A percentile compares a stretch with the other conserved stretches of the same genome.
Evolutionary conservation across 2,329 filamentous ascomycete genomes (phyloP).

Genomic region (Sclerotinia subarctica): DNA sequence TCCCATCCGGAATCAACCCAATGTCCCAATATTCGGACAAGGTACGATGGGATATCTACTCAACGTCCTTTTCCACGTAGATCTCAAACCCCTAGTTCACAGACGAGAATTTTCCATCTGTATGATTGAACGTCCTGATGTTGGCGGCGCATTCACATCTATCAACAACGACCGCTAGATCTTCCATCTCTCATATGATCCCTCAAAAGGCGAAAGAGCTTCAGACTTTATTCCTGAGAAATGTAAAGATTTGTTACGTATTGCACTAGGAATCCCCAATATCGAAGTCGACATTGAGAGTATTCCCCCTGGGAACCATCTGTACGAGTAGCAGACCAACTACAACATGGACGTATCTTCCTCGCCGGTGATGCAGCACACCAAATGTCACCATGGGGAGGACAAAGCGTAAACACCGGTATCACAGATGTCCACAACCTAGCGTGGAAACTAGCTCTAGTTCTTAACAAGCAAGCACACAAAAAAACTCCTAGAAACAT

Average conservation of each 20-base stretch:
- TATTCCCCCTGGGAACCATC: constrained; percentile 39
- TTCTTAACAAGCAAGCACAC: constrained; percentile 32
- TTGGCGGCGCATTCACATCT: constrained; percentile 27
- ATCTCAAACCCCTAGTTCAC: constrained; percentile 35
- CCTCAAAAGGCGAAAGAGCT: constrained; percentile 27
- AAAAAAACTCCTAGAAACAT: constrained; percentile 40
- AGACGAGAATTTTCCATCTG: constrained; percentile 39
- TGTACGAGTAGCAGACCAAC: constrained; percentile 35
- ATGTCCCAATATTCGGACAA: constrained; percentile 34
- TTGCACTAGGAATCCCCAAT: constrained; percentile 37
- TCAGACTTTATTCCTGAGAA: constrained; percentile 28
- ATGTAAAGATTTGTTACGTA: constrained; percentile 31
- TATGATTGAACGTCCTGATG: constrained; percentile 32
- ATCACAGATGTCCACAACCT: constrained; percentile 44
- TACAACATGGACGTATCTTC: constrained; percentile 38
- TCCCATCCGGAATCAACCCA: constrained; percentile 34
- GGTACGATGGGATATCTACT: constrained; percentile 39
- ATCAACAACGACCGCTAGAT: constrained; percentile 36
- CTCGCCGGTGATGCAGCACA: constrained; percentile 51
- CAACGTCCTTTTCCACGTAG: constrained; percentile 40
- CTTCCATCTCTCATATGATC: constrained; percentile 34
- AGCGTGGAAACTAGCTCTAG: constrained; percentile 44
- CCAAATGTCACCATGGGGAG: constrained; percentile 46
- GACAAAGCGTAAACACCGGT: constrained; percentile 43
- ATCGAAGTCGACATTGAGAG: constrained; percentile 37